Evolutionary conservation across 495 filamentous ascomycete species (phyloP), one percentile per base, ranked within the genome.

Genomic region (Neurospora sp.): DNA sequence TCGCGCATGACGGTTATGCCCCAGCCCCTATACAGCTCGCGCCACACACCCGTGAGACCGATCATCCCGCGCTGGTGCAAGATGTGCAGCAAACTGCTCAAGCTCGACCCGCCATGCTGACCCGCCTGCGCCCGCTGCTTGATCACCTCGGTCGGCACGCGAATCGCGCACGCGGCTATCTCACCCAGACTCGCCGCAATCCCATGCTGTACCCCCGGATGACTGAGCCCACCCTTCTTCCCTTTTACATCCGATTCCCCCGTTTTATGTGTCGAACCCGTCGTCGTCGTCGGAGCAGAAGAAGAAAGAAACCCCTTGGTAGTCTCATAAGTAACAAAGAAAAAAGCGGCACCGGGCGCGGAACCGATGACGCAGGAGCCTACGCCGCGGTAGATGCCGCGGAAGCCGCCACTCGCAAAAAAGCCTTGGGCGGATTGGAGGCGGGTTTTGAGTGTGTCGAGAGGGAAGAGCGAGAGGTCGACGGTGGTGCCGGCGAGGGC

Each of bases 311-410:
- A 76, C 6, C 84, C 76, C 79, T 98, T 98, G 53, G 91, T 85
- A 69, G 88, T 84, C 79, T 99, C 96, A 84, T 99, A 99, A 72
- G 94, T 96, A 79, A 93, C 92, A 88, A 99, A 99, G 88, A 99
- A 99, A 75, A 97, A 93, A 53, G 96, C 95, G 7, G 96, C 96
- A n/a, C 94, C 94, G 7, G 96, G 96, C 1, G 96, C 96, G 42
- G 94, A 97, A n/a, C 96, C 96, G 76, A 98, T 89, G 40, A 94
- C 80, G 5, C 90, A 90, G 45, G 84, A 87, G 40, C 91, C 91
- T 16, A 93, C 84, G 77, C 92, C 91, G 53, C 86, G 84, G 85
- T 92, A 92, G 76, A 93, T 88, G 73, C 91, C 91, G 59, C 83
- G 82, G 85, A 93, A 93, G 75, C 91, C 91, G 78, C 91, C 92